Percentiles rank a stretch among this genome's conserved stretches.
Evolutionary conservation across 1,284 basidiomycete genomes (phyloP).

Genomic region (Ganoderma sinense): DNA sequence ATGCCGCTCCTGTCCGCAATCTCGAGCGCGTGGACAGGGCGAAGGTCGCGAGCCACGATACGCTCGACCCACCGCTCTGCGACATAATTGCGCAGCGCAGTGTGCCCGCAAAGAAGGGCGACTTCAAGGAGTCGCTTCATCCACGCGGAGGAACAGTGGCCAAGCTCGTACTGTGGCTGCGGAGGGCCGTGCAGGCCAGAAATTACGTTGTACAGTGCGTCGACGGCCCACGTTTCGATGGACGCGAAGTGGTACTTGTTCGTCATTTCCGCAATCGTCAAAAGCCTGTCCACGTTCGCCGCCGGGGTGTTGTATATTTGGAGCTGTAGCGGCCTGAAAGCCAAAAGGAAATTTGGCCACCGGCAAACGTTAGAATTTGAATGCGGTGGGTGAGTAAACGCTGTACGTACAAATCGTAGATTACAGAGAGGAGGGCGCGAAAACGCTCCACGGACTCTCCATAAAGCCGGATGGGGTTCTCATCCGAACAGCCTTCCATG

Average conservation of each 20-base stretch:
- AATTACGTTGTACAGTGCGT: conserved; percentile 36
- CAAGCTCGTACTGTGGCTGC: conserved; percentile 21
- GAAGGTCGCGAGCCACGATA: conserved; percentile 32
- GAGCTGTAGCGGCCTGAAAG: conserved; percentile 38
- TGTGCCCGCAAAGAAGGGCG: conserved; percentile 39
- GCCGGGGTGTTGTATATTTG: conserved; percentile 31
- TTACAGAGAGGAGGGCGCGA: conserved; percentile 52
- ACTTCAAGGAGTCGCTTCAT: conserved; percentile 41
- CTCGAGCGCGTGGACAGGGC: conserved; percentile 36
- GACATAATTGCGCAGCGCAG: conserved; percentile 32
- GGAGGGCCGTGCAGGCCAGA: conserved; percentile 31
- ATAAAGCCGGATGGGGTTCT: conserved; percentile 54
- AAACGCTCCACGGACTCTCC: conserved; percentile 58
- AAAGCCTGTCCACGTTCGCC: conserved; percentile 33
- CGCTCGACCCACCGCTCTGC: conserved; percentile 38
- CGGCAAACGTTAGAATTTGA: conserved; percentile 17
- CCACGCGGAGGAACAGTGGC: conserved; percentile 29
- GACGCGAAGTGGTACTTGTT: conserved; percentile 45
- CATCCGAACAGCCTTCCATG: conserved; percentile 52
- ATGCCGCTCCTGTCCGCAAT: conserved; percentile 37
- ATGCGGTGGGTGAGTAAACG: neutral
- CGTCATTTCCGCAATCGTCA: conserved; percentile 40
- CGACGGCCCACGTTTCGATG: conserved; percentile 41
- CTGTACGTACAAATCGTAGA: conserved; percentile 57
- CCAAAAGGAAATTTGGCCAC: neutral